phyloP scores from a whole-genome alignment of 1,284 basidiomycete genomes.

The Phaffia rhodozyma region DNA sequence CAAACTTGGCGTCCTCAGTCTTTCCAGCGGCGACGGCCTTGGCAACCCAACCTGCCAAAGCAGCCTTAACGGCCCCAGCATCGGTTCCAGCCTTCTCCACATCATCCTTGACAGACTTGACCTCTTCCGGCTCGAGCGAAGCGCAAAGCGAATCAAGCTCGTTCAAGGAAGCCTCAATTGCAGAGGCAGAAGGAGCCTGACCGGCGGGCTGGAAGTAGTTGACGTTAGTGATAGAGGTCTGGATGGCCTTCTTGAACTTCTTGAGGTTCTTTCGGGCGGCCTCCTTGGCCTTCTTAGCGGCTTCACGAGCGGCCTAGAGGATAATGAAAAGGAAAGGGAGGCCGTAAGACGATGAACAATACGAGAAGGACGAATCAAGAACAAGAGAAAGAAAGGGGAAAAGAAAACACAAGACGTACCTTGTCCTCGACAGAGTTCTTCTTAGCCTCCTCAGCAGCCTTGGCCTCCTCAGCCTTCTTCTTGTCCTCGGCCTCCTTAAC shows the following conservation, averaged over 20 bases:
- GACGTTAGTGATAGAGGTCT: slow-evolving; percentile 40
- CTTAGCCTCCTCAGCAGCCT: slow-evolving; percentile 62
- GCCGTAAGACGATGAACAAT: not conserved
- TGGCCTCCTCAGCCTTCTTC: slow-evolving; percentile 59
- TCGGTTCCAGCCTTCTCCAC: slow-evolving; percentile 34
- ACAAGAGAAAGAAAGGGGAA: not conserved
- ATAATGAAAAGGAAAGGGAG: not conserved
- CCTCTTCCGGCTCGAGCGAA: slow-evolving; percentile 42
- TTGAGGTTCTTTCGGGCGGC: slow-evolving; percentile 45
- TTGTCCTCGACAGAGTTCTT: slow-evolving; percentile 53
- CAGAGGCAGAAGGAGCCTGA: slow-evolving; percentile 36
- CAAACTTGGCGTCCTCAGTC: slow-evolving; percentile 1
- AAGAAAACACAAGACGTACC: slow-evolving; percentile 19
- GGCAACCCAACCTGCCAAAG: slow-evolving; percentile 25
- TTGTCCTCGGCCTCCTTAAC: slow-evolving; percentile 61
- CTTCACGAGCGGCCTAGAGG: slow-evolving; percentile 50
- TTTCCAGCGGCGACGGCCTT: slow-evolving; percentile 25
- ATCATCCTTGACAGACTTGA: slow-evolving; percentile 42
- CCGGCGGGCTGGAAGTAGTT: slow-evolving; percentile 47
- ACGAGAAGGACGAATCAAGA: not conserved
- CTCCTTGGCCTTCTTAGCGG: slow-evolving; percentile 87
- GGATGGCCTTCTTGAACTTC: slow-evolving; percentile 42
- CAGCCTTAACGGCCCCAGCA: slow-evolving; percentile 34
- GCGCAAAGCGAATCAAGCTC: slow-evolving; percentile 43
- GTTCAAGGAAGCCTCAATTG: slow-evolving; percentile 44